Base-by-base conservation (phyloP, 306 rosid genomes). In the Cucurbita maxima region DNA sequence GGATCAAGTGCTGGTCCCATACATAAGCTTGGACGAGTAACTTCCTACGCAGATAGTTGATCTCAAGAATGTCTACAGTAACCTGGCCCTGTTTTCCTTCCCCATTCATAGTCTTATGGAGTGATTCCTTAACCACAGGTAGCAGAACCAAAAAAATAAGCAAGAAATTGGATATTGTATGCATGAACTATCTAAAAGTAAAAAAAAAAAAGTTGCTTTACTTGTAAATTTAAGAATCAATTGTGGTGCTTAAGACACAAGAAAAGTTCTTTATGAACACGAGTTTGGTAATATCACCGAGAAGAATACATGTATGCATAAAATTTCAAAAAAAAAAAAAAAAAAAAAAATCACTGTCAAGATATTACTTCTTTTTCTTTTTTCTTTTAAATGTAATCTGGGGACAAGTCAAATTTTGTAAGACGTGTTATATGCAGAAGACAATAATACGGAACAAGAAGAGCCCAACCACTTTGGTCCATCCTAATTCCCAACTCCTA, bases 1-100 rank as follows among this genome's bases (percentile, higher is more conserved):
- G 74, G 71, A 85, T 51, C 77, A 94, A 87, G 73, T 92, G 91
- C 66, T 76, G 88, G 77, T 91, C 99, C 99, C 97, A 95, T 83
- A 88, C 71, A 66, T 88, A 89, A 43, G 96, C 92, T 77, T 86
- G 97, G 80, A 89, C 88, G 81, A 95, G 83, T 70, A 95, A 77
- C 76, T 85, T 96, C 86, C 97, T 87, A 79, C 96, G 82, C 74
- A 95, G 63, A 55, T 86, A 83, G 78, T 91, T 87, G 82, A 95
- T 84, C 81, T 95, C 96, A 76, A 95, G 87, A 83, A 95, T 83
- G 85, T 95, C 97, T 62, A 82, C 81, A 75, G 74, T 77, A 64
- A 87, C 91, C 74, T 81, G 88, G 71, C 92, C 91, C 83, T 75
- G 84, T 79, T 66, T 84, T 68, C 77, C 82, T 79, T 85, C 96